Base-by-base conservation (phyloP, 169 alveolate species). In the Perkinsus chesapeaki region DNA sequence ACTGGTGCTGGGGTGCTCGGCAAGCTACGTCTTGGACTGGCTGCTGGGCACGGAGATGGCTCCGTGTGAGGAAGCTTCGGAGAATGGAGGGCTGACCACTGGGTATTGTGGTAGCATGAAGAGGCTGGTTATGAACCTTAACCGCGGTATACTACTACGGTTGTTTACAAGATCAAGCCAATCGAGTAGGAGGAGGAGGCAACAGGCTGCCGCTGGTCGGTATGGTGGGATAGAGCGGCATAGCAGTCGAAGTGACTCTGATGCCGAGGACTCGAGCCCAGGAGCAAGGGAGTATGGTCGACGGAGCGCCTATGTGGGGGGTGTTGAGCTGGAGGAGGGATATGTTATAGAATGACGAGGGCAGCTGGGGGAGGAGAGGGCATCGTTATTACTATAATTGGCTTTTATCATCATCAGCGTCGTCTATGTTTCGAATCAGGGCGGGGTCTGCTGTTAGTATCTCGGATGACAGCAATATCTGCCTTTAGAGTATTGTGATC, bases 1-100 rank as follows among this genome's bases (percentile, higher is more conserved):
- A 39, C 92, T 94, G 60, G 92, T 93, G 23, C 47, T 94, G 48
- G 94, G 96, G 37, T 60, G 82, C 31, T 60, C 82, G 82, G 82
- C 82, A 7, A 60, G 82, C 23, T 60, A 60, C 31, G 82, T 60
- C 27, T 23, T 60, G 31, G 82, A 60, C 27, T 60, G 82, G 82
- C 82, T 60, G 23, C 31, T 60, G 82, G 82, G 82, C 36, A 20
- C 82, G 36, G 82, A 60, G 82, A 60, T 60, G 82, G 82, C 82
- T 3, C 36, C 82, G 1, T 60, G 82, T 34, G 82, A 60, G 82
- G 31, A 12, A 60, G 82, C 82, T 27, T 60, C 82, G 82, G 82
- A 60, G 31, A 60, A 60, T 23, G 27, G 82, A 3, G 27, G 82
- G 12, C 7, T 60, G 31, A 60, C 82, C 36, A 60, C 82, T 0